Evolutionary conservation across 2,329 filamentous ascomycete genomes (phyloP), one percentile per base, ranked within the genome.

Genomic region (Fonsecaea erecta): DNA sequence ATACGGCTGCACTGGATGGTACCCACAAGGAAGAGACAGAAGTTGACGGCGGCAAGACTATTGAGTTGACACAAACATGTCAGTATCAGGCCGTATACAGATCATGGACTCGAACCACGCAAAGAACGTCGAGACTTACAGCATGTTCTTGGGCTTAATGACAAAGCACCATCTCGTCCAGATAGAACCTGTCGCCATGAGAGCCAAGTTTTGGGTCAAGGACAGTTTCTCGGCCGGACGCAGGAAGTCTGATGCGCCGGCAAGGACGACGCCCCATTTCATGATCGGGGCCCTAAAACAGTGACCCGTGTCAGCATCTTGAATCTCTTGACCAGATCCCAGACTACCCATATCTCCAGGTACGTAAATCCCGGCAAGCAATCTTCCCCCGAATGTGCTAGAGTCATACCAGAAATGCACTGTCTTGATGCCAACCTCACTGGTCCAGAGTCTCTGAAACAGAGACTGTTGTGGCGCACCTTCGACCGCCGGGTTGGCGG

Each of bases 131-230:
- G 1, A n/a, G 18, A 81, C 88, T 54, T 82, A 92, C 89, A 97
- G 90, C 75, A 93, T 82, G 84, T 99, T 99, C 80, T 88, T 88
- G 64, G 95, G 95, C 80, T 88, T 93, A 81, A 99, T 99, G 79
- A 99, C 90, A 77, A 98, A 85, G 85, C 95, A 99, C 95, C 95
- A 99, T 72, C 95, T 88, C 52, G 95, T 99, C 95, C 95, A 99
- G 85, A 99, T 99, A 71, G 90, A 81, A 71, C 95, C 95, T 9
- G 95, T 99, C 73, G 88, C 88, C 76, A 92, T 95, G 72, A 99
- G 86, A 65, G 95, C 94, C 57, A 84, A 84, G 82, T 98, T 99
- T 81, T 97, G 93, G 32, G 91, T 95, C 68, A 97, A 83, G 46
- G 93, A 97, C 72, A 99, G 91, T 79, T 93, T 92, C 79, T 96